Evolutionary conservation across 495 filamentous ascomycete genomes (phyloP).

Genomic region (Lindgomyces ingoldianus): DNA sequence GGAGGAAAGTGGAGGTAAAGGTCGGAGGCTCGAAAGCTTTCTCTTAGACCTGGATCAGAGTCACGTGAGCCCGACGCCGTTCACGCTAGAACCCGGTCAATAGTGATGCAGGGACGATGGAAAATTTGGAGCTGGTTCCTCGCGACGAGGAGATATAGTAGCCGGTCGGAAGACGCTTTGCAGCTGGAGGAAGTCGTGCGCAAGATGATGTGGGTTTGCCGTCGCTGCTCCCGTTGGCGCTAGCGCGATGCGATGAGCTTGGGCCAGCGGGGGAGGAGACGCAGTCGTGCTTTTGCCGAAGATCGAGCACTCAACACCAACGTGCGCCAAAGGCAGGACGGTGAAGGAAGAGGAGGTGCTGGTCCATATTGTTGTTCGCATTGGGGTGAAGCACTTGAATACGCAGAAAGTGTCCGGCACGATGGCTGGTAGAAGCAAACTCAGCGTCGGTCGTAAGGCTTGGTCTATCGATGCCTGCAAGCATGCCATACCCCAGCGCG

Average conservation of each 20-base stretch:
- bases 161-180: neutral
- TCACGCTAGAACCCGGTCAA: neutral
- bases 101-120: neutral
- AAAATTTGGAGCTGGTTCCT: constrained; percentile 6
- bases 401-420: neutral
- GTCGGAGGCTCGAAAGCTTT: constrained; percentile 10
- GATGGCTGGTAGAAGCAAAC: neutral
- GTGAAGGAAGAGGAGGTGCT: neutral
- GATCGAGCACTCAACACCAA: neutral
- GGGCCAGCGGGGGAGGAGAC: neutral
- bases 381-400: neutral
- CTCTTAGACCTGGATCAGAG: neutral
- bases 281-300: neutral
- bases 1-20: constrained; percentile 19
- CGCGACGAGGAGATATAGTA: neutral
- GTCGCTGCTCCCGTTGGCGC: neutral
- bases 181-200: neutral
- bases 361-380: neutral
- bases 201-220: neutral
- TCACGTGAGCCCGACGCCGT: constrained; percentile 3
- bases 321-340: neutral
- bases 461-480: neutral
- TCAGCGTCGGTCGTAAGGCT: neutral
- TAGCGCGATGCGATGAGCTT: neutral
- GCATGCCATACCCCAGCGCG: neutral